phyloP scores from a whole-genome alignment of 2,329 filamentous ascomycete genomes.

The Bisporella sp. region DNA sequence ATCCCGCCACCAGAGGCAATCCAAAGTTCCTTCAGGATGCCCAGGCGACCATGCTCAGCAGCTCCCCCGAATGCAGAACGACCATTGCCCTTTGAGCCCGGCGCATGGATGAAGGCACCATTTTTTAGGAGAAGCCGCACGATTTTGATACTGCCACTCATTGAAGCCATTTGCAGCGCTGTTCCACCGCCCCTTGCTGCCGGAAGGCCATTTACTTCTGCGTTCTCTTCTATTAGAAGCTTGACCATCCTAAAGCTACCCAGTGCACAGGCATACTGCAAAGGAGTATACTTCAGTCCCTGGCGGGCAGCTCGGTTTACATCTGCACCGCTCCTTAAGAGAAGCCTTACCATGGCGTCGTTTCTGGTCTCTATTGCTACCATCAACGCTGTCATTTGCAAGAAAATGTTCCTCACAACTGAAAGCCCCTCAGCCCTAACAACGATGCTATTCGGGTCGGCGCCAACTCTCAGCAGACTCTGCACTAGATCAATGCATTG shows the following conservation, averaged over 20 bases:
- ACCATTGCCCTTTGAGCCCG: constrained; percentile 10
- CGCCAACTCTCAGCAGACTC: neutral
- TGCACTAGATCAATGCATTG: neutral
- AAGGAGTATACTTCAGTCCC: constrained; percentile 6
- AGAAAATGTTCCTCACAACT: neutral
- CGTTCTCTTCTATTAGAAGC: neutral
- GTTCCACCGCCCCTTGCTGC: constrained; percentile 4
- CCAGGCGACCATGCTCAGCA: constrained; percentile 25
- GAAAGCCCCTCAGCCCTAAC: neutral
- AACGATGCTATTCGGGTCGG: neutral
- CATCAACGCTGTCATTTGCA: constrained; percentile 1
- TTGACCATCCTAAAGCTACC: constrained; percentile 3
- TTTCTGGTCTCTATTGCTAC: constrained; percentile 5
- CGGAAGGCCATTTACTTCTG: constrained; percentile 3
- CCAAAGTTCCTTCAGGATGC: constrained; percentile 11
- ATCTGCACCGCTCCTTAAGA: constrained; percentile 19
- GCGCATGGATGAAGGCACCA: constrained; percentile 6
- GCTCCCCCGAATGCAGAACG: constrained; percentile 18
- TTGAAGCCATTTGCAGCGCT: constrained; percentile 6
- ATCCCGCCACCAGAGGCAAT: neutral
- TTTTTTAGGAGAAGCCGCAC: neutral
- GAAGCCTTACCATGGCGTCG: constrained; percentile 6
- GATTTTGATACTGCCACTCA: constrained; percentile 1
- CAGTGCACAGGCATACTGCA: constrained; percentile 1
- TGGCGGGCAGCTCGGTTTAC: constrained; percentile 14